Evolutionary conservation across 257 asterid genomes (phyloP).

Genomic region (Ligustrum vulgare): DNA sequence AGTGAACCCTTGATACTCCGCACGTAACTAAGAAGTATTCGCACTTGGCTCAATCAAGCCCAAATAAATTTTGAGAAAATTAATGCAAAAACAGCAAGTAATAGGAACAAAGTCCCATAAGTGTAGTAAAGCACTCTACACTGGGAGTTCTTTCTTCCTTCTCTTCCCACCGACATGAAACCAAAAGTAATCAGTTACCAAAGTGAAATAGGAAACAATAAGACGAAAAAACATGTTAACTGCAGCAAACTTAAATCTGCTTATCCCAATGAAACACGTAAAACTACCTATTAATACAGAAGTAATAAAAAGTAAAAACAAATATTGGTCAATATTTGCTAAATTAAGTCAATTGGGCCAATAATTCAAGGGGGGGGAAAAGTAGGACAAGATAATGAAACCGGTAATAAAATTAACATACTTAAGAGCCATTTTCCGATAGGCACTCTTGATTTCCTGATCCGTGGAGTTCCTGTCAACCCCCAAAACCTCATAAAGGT

Average conservation of each 20-base stretch:
- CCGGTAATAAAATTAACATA: slow-evolving; percentile 34
- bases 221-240: not conserved
- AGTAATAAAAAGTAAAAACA: slow-evolving; percentile 3
- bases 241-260: not conserved
- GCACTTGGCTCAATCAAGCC: not conserved
- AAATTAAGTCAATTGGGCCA: not conserved
- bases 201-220: not conserved
- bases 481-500: slow-evolving; percentile 95
- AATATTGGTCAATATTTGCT: slow-evolving; percentile 1
- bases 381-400: not conserved
- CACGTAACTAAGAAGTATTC: not conserved
- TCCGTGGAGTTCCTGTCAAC: slow-evolving; percentile 76
- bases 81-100: not conserved
- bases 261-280: not conserved
- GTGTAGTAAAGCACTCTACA: not conserved
- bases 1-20: slow-evolving; percentile 5
- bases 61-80: not conserved
- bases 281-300: slow-evolving; percentile 1
- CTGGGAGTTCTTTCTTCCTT: not conserved
- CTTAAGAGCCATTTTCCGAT: slow-evolving; percentile 88
- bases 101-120: not conserved
- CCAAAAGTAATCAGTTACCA: not conserved
- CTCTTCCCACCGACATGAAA: not conserved
- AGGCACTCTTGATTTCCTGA: slow-evolving; percentile 93
- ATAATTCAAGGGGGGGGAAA: slow-evolving; percentile 2